Evolutionary conservation across 805 yeast species (phyloP), one percentile per base, ranked within the genome.

Genomic region (Cyberlindnera sargentensis): DNA sequence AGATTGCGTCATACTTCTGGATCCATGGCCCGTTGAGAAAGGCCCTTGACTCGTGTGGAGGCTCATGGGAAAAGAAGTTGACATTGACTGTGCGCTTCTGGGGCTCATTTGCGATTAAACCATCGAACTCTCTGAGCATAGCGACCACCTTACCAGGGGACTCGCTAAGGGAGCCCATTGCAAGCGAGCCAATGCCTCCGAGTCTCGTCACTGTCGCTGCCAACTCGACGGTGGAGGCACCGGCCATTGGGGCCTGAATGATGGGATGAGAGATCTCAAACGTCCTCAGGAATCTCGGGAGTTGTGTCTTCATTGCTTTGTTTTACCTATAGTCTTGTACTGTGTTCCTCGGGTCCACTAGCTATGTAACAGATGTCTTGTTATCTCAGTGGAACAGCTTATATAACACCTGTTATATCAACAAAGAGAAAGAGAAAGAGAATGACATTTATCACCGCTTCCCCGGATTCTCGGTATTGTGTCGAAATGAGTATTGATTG

Each of bases 211-310:
- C 68, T 2, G 62, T 63, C 1, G 71, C 65, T 1, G 79, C 79
- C 44, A 76, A 50, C 29, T 59, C 55, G 2, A 67, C 60, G 1
- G 76, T 73, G 10, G 73, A 63, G 3, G 75, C 67, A 1, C 82
- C 81, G 1, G 82, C 81, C 82, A 78, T 77, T 23, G 83, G 82
- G 1, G 82, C 68, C 52, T 75, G 81, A 31, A 78, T 59, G 4
- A 78, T 60, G 4, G 78, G 80, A 42, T 55, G 55, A 36, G 52
- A 61, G n/a, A 68, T 45, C 4, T 64, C 68, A 24, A 70, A 49
- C 4, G 44, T 42, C 6, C 35, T 35, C 6, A 54, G 36, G 39
- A 57, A 53, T 5, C 39, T 29, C 4, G 32, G 29, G 2, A 44
- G 25, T 33, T 53, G 58, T 11, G 54, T 33, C 11, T 44, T 45